phyloP scores from a whole-genome alignment of 2,329 filamentous ascomycete species.

The Pseudogymnoascus sp. region DNA sequence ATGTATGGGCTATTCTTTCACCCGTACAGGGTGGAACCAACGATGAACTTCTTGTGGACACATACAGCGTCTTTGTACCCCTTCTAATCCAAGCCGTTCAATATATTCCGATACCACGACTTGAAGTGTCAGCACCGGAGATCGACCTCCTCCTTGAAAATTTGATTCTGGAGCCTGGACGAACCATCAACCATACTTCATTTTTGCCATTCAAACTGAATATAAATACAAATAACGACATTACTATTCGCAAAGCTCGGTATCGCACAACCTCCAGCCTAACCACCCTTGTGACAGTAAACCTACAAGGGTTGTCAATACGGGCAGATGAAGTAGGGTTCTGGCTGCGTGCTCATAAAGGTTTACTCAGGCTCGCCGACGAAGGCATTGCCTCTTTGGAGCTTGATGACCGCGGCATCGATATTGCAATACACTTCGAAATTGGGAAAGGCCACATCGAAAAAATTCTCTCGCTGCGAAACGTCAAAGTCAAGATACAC shows the following conservation, averaged over 20 bases:
- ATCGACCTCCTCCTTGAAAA: constrained; percentile 86
- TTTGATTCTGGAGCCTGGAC: constrained; percentile 79
- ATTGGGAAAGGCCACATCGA: constrained; percentile 72
- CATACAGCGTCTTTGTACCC: constrained; percentile 74
- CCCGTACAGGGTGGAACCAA: constrained; percentile 59
- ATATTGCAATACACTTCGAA: constrained; percentile 78
- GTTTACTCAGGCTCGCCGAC: constrained; percentile 68
- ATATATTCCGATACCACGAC: constrained; percentile 78
- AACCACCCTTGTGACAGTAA: constrained; percentile 68
- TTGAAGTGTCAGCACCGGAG: constrained; percentile 79
- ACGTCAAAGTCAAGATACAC: constrained; percentile 75
- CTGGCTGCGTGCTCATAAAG: constrained; percentile 74
- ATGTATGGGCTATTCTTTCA: constrained; percentile 63
- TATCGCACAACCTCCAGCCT: constrained; percentile 59
- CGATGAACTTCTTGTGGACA: constrained; percentile 64
- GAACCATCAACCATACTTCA: constrained; percentile 74
- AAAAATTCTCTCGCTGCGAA: constrained; percentile 69
- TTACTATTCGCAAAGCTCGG: constrained; percentile 74
- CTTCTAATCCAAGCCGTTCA: constrained; percentile 70
- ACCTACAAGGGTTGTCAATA: constrained; percentile 74
- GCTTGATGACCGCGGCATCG: constrained; percentile 79
- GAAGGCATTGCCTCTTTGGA: constrained; percentile 80
- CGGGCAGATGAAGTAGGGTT: constrained; percentile 84
- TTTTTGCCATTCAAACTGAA: constrained; percentile 82
- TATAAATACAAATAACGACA: constrained; percentile 75